These are phyloP conservation scores for Nematodospora anomalae DNA, from an alignment of 1,139 yeast genomes.

Conservation along the genomic window DNA sequence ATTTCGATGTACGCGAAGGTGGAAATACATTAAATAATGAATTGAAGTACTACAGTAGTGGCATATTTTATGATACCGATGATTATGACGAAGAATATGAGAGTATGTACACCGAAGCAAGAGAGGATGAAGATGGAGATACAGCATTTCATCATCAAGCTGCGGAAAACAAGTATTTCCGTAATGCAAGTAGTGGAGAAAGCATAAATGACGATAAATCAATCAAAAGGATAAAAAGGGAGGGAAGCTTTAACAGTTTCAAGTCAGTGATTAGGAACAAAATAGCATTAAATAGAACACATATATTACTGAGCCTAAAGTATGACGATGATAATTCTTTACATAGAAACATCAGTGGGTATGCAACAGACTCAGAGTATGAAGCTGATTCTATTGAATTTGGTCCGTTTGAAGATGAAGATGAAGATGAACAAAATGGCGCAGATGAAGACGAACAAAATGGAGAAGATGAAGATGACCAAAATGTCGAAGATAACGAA, in stretches of 20 bases:
- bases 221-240: slow-evolving; percentile 6
- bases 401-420: slow-evolving; percentile 1
- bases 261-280: slow-evolving; percentile 17
- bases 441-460: slow-evolving; percentile 4
- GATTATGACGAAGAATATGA: slow-evolving; percentile 8
- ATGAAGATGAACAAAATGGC: slow-evolving; percentile 4
- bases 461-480: slow-evolving; percentile 3
- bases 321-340: slow-evolving; percentile 12
- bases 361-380: slow-evolving; percentile 20
- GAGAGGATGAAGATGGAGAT: slow-evolving; percentile 3
- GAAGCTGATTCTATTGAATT: slow-evolving; percentile 11
- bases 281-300: slow-evolving; percentile 14
- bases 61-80: slow-evolving; percentile 9
- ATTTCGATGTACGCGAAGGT: slow-evolving; percentile 7
- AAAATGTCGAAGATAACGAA: too few species aligned
- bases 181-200: slow-evolving; percentile 3
- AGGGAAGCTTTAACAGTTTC: slow-evolving; percentile 13
- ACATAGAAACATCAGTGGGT: slow-evolving; percentile 19
- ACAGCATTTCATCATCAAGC: slow-evolving; percentile 12
- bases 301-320: slow-evolving; percentile 11
- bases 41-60: slow-evolving; percentile 8
- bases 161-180: slow-evolving; percentile 11
- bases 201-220: slow-evolving; percentile 5
- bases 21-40: slow-evolving; percentile 10
- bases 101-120: background rate